Conservation (phyloP, 164 flowering plant species). For the Stephania yunnanensis region DNA sequence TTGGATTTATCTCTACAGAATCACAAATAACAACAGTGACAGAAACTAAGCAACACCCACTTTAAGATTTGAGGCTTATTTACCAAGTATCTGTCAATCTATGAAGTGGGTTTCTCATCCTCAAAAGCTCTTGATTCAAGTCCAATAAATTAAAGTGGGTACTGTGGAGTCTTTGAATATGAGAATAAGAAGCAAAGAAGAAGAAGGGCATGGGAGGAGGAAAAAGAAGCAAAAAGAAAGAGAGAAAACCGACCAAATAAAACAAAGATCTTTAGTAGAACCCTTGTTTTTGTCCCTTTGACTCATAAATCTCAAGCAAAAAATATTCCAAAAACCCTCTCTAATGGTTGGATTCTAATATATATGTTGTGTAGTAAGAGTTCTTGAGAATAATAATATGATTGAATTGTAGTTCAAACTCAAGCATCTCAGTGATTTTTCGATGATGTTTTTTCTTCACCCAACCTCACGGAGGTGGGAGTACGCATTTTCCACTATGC, state of each 20-base stretch:
- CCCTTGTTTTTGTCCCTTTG: slow-evolving; percentile 13
- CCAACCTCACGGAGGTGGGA: no score
- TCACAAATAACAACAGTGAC: neutral
- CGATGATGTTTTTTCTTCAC: neutral
- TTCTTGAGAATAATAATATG: neutral
- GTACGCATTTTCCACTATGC: no score
- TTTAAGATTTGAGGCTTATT: neutral
- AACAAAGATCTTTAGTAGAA: slow-evolving; percentile 16
- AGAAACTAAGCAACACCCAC: neutral
- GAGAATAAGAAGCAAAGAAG: slow-evolving; percentile 4
- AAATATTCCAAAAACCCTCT: slow-evolving; percentile 1
- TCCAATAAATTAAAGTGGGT: slow-evolving; percentile 8
- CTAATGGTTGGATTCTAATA: neutral
- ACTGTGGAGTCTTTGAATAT: neutral
- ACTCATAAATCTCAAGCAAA: slow-evolving; percentile 2
- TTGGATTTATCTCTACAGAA: slow-evolving; percentile 7
- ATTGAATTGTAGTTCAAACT: neutral
- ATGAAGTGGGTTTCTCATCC: slow-evolving; percentile 8
- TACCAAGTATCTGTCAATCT: slow-evolving; percentile 4
- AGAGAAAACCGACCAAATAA: slow-evolving; percentile 20
- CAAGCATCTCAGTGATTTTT: neutral
- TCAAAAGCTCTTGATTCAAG: slow-evolving; percentile 11
- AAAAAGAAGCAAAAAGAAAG: slow-evolving; percentile 10
- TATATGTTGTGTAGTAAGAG: neutral
- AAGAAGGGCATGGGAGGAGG: slow-evolving; percentile 9